These are phyloP conservation scores for Chaetomium globosum DNA, from an alignment of 2,329 filamentous ascomycete species.

Conservation along the genomic window DNA sequence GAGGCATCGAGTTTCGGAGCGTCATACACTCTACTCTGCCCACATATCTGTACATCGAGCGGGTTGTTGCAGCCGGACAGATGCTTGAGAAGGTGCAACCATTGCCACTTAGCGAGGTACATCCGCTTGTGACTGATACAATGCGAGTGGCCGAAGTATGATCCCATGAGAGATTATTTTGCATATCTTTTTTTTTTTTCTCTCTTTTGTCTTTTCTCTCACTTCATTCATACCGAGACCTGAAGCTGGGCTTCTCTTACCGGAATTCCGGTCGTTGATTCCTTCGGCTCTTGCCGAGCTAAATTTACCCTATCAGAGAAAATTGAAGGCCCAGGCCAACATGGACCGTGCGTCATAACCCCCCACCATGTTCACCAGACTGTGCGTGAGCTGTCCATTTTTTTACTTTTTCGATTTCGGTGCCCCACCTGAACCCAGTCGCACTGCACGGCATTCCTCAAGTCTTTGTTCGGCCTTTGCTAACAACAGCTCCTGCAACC, in stretches of 20 bases:
- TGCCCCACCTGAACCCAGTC: slow-evolving; percentile 28
- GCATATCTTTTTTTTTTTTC: neutral
- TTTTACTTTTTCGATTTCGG: slow-evolving; percentile 27
- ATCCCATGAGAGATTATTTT: neutral
- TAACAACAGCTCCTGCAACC: neutral
- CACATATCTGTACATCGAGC: neutral
- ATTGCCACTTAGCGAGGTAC: neutral
- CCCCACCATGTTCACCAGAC: slow-evolving; percentile 22
- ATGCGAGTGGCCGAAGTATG: neutral
- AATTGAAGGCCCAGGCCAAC: neutral
- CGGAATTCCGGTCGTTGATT: neutral
- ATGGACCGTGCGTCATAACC: slow-evolving; percentile 16
- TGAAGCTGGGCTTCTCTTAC: neutral
- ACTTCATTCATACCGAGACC: neutral
- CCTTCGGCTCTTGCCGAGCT: slow-evolving; percentile 8
- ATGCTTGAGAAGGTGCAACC: neutral
- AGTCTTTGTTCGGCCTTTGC: slow-evolving; percentile 23
- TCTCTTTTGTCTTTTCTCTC: neutral
- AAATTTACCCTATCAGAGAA: neutral
- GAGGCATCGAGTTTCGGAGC: neutral
- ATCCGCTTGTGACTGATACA: neutral
- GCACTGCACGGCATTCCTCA: slow-evolving; percentile 22
- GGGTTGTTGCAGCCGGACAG: neutral
- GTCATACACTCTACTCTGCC: neutral
- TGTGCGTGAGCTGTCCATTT: slow-evolving; percentile 21